Conservation (phyloP, 768 basidiomycete species). For the Amyloporia xantha region DNA sequence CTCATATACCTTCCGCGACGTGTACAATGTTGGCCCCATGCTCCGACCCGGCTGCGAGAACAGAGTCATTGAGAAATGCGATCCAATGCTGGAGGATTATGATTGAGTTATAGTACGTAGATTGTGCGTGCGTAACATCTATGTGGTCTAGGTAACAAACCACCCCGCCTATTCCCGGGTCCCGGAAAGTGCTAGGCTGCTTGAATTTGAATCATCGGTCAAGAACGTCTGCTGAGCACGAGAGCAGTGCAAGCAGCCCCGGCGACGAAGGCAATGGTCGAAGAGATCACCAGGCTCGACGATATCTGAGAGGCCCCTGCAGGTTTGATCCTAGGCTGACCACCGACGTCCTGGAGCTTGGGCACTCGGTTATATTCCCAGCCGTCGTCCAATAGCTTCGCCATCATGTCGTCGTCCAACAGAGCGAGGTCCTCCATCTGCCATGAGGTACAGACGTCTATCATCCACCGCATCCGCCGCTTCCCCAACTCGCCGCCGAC, state of each 20-base stretch:
- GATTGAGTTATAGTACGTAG: too few relatives aligned
- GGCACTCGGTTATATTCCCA: slow-evolving; percentile 64
- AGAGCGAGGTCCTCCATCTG: slow-evolving; percentile 69
- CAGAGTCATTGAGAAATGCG: neutral
- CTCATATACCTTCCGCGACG: slow-evolving; percentile 5
- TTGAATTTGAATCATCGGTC: too few relatives aligned
- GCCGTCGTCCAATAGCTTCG: slow-evolving; percentile 67
- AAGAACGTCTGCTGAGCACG: slow-evolving; percentile 28
- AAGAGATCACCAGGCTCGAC: slow-evolving; percentile 20
- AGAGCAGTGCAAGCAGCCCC: slow-evolving; percentile 35
- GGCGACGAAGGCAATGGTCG: slow-evolving; percentile 33
- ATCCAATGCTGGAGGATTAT: neutral
- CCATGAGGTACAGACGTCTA: slow-evolving; percentile 81
- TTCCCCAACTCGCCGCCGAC: slow-evolving; percentile 73
- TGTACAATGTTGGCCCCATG: neutral
- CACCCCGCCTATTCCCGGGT: too few relatives aligned
- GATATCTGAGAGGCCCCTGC: slow-evolving; percentile 5
- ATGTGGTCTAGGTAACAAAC: too few relatives aligned
- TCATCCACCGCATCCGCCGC: slow-evolving; percentile 91
- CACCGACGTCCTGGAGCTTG: slow-evolving; percentile 19
- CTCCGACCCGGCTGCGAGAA: slow-evolving; percentile 7
- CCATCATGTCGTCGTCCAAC: slow-evolving; percentile 62
- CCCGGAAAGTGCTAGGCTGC: too few relatives aligned
- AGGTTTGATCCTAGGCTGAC: slow-evolving; percentile 3
- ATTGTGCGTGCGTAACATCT: too few relatives aligned